phyloP scores from a whole-genome alignment of 176 grass and related monocot genomes.

The Elaeis guineensis region DNA sequence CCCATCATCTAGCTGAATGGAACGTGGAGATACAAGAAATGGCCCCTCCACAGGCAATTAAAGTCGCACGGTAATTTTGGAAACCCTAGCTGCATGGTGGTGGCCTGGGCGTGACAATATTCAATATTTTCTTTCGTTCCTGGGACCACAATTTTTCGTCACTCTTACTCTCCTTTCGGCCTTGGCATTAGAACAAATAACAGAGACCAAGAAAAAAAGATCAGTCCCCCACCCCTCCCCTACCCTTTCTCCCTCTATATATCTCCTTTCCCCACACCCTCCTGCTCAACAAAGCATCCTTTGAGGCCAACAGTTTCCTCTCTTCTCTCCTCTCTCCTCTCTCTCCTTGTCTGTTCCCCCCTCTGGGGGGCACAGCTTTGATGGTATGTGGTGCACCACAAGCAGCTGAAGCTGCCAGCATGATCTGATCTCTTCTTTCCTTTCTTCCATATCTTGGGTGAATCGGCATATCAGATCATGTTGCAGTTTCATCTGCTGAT shows the following conservation, averaged over 20 bases:
- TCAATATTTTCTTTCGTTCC: background rate
- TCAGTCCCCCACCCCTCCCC: too few relatives aligned
- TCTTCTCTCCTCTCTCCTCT: too few relatives aligned
- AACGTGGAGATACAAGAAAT: background rate
- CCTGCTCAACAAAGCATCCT: too few relatives aligned
- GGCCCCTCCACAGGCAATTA: background rate
- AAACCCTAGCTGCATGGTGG: conserved; percentile 1
- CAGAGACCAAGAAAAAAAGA: background rate
- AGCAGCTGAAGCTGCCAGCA: conserved; percentile 84
- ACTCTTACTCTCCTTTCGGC: background rate
- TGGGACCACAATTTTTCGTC: background rate
- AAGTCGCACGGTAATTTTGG: background rate
- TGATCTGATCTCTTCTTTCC: conserved; percentile 36
- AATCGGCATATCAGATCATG: conserved; percentile 8
- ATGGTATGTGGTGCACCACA: conserved; percentile 26
- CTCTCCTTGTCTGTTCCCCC: background rate
- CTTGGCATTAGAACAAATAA: background rate
- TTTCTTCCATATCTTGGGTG: background rate
- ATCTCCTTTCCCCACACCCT: too few relatives aligned
- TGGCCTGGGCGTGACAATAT: background rate
- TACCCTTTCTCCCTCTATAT: too few relatives aligned
- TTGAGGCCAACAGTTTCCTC: too few relatives aligned
- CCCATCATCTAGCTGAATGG: background rate
- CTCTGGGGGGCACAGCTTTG: background rate
- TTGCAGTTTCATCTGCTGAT: conserved; percentile 19